Conservation (phyloP, 2,329 filamentous ascomycete species). For the Pseudogymnoascus sp. region DNA sequence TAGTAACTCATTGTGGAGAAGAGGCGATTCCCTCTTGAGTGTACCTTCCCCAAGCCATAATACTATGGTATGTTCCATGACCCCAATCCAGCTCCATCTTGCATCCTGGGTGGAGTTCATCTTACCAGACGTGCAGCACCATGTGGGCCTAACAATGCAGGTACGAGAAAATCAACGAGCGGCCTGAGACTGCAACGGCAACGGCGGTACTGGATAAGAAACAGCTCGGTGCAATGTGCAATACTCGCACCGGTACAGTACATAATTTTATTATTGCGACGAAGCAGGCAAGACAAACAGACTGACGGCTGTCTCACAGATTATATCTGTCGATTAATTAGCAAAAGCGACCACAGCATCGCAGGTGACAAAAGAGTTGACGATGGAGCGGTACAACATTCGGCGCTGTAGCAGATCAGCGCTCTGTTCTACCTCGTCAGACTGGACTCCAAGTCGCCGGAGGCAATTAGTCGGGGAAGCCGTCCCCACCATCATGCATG, state of each 20-base stretch:
- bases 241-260: background rate
- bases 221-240: background rate
- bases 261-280: slow-evolving; percentile 1
- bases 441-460: background rate
- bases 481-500: slow-evolving; percentile 6
- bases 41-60: background rate
- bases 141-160: slow-evolving; percentile 4
- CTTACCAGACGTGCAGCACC: slow-evolving; percentile 4
- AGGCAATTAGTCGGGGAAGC: slow-evolving; percentile 4
- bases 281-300: background rate
- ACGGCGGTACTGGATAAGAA: background rate
- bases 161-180: background rate
- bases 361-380: background rate
- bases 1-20: slow-evolving; percentile 4
- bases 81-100: slow-evolving; percentile 4
- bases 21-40: background rate
- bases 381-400: background rate
- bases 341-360: background rate
- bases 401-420: background rate
- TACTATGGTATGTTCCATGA: background rate
- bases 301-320: background rate
- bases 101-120: slow-evolving; percentile 4
- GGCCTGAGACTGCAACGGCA: background rate
- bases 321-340: background rate
- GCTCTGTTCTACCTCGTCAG: background rate